phyloP scores from a whole-genome alignment of 768 basidiomycete genomes.

The Agrocybe praecox region DNA sequence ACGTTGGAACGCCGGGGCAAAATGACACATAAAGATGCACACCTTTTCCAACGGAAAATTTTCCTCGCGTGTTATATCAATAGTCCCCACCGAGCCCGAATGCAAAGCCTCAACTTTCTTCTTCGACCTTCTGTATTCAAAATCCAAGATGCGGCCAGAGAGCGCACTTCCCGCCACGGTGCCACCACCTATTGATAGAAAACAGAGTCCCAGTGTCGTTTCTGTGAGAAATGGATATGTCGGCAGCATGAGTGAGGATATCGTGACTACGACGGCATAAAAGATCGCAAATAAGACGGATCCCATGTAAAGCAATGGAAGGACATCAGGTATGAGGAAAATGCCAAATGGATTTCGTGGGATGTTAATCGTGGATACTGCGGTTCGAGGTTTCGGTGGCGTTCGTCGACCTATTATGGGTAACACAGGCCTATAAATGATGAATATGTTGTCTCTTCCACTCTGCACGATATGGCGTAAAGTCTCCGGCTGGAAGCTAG shows the following conservation, averaged over 20 bases:
- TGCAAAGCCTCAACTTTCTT: constrained; percentile 32
- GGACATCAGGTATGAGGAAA: constrained; percentile 56
- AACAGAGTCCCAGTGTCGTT: constrained; percentile 76
- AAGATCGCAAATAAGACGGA: constrained; percentile 56
- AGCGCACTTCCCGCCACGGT: constrained; percentile 58
- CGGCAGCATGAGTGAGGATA: constrained; percentile 62
- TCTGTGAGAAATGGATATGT: constrained; percentile 64
- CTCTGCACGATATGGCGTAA: constrained; percentile 57
- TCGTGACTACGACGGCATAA: constrained; percentile 61
- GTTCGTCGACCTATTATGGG: constrained; percentile 38
- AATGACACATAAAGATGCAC: not conserved
- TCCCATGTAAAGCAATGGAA: constrained; percentile 53
- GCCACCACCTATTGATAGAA: constrained; percentile 75
- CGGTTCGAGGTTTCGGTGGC: constrained; percentile 22
- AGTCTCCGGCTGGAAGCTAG: constrained; percentile 54
- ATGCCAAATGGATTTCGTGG: constrained; percentile 61
- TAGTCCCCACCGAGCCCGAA: constrained; percentile 4
- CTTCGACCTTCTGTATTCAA: constrained; percentile 54
- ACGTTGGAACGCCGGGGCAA: constrained; percentile 3
- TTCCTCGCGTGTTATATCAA: constrained; percentile 23
- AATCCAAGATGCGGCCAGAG: constrained; percentile 66
- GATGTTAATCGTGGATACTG: constrained; percentile 31
- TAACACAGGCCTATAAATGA: constrained; percentile 58
- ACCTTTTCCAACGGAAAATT: constrained; percentile 63
- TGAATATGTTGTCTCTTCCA: constrained; percentile 49